These are phyloP conservation scores for Drosera capensis DNA, from an alignment of 148 eudicot species.

Conservation along the genomic window DNA sequence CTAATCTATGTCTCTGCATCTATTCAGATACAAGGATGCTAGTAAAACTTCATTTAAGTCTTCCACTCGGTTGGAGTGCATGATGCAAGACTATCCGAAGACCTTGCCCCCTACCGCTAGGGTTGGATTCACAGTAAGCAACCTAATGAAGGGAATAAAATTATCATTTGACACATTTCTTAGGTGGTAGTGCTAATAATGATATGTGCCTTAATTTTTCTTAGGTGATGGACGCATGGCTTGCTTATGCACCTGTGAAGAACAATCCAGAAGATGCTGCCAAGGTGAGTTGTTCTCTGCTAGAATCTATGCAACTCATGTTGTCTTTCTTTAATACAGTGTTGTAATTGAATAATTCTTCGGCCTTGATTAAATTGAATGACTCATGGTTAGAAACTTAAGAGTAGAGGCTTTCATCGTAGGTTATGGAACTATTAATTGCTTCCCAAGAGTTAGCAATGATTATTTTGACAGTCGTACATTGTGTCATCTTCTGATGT, in stretches of 20 bases:
- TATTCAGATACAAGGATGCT: constrained; percentile 71
- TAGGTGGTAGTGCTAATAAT: too few species aligned
- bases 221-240: constrained; percentile 91
- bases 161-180: too few species aligned
- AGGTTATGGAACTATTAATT: too few species aligned
- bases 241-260: constrained; percentile 97
- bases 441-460: too few species aligned
- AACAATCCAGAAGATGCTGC: constrained; percentile 99
- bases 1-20: constrained; percentile 2
- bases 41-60: constrained; percentile 84
- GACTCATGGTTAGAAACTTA: too few species aligned
- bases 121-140: constrained; percentile 90
- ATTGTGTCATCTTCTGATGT: too few species aligned
- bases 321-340: background rate
- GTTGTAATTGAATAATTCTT: too few species aligned
- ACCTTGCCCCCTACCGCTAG: constrained; percentile 87
- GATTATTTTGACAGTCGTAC: too few species aligned
- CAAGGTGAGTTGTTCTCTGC: constrained; percentile 41
- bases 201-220: too few species aligned
- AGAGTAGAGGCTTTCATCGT: too few species aligned
- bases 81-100: constrained; percentile 99
- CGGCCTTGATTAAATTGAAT: too few species aligned
- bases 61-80: constrained; percentile 89
- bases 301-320: background rate
- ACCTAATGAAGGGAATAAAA: background rate